Conservation (phyloP, 306 rosid genomes). For the Aeschynomene evenia region DNA sequence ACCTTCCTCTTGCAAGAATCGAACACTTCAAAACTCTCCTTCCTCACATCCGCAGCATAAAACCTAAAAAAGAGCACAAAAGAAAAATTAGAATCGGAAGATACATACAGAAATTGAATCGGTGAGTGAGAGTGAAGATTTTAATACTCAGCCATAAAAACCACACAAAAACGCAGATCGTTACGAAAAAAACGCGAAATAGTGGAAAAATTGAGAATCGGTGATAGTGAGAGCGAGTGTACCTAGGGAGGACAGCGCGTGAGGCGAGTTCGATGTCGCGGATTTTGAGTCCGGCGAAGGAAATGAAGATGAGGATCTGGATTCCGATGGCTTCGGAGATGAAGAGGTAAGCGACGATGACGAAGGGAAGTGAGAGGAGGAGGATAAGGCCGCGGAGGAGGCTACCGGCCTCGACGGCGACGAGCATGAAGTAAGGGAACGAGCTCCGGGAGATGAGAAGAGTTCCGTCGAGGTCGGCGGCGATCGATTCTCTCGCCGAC, state of each 20-base stretch:
- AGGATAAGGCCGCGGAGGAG: constrained; percentile 84
- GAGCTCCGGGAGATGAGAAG: constrained; percentile 76
- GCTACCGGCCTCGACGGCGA: constrained; percentile 95
- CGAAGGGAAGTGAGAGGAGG: constrained; percentile 75
- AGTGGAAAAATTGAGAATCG: too few species aligned
- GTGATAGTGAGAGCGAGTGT: background rate
- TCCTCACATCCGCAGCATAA: constrained; percentile 87
- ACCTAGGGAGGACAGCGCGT: constrained; percentile 88
- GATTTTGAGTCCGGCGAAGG: constrained; percentile 85
- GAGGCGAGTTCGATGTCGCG: constrained; percentile 92
- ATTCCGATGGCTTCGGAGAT: constrained; percentile 87
- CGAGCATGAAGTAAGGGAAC: constrained; percentile 91
- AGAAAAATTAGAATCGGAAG: background rate
- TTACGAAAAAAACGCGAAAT: too few species aligned
- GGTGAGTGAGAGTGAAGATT: background rate
- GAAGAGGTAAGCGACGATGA: constrained; percentile 79
- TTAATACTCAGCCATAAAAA: too few species aligned
- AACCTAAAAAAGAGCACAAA: constrained; percentile 43
- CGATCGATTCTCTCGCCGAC: constrained; percentile 53
- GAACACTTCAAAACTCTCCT: constrained; percentile 85
- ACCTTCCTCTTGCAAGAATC: constrained; percentile 83
- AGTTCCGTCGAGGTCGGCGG: constrained; percentile 95
- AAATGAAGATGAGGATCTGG: constrained; percentile 90
- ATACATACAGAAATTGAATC: background rate
- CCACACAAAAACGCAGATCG: too few species aligned